phyloP scores from a whole-genome alignment of 805 yeast genomes.

The Kazachstania bromeliacearum region DNA sequence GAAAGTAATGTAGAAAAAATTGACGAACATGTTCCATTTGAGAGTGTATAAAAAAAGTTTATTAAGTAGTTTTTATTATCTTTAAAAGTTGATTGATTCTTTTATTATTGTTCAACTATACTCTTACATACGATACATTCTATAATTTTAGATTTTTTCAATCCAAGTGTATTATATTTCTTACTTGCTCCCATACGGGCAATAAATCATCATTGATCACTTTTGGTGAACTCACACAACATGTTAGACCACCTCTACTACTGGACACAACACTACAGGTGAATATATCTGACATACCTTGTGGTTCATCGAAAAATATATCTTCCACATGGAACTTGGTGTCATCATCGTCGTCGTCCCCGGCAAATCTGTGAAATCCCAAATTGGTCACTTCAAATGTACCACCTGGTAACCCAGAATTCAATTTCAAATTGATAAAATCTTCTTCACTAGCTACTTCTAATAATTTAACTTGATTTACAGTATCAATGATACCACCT shows the following conservation, averaged over 20 bases:
- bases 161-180: no score
- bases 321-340: conserved; percentile 13
- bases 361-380: conserved; percentile 17
- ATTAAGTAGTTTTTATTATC: no score
- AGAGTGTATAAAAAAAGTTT: no score
- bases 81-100: no score
- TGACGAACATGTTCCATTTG: no score
- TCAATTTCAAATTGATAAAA: conserved; percentile 13
- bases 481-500: conserved; percentile 7
- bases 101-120: no score
- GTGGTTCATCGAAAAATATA: conserved; percentile 23
- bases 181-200: conserved; percentile 1
- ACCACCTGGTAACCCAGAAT: conserved; percentile 13
- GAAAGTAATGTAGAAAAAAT: no score
- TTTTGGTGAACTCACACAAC: conserved; percentile 18
- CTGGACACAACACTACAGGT: conserved; percentile 18
- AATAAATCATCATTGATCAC: conserved; percentile 1
- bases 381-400: conserved; percentile 26
- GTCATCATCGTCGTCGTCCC: conserved; percentile 1
- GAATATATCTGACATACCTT: conserved; percentile 18
- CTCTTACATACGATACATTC: no score
- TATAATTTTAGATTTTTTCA: no score
- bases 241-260: conserved; percentile 19
- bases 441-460: conserved; percentile 15
- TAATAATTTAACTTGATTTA: conserved; percentile 16